Base-by-base conservation (phyloP, 2,329 filamentous ascomycete species). In the Sarocladium kiliense region DNA sequence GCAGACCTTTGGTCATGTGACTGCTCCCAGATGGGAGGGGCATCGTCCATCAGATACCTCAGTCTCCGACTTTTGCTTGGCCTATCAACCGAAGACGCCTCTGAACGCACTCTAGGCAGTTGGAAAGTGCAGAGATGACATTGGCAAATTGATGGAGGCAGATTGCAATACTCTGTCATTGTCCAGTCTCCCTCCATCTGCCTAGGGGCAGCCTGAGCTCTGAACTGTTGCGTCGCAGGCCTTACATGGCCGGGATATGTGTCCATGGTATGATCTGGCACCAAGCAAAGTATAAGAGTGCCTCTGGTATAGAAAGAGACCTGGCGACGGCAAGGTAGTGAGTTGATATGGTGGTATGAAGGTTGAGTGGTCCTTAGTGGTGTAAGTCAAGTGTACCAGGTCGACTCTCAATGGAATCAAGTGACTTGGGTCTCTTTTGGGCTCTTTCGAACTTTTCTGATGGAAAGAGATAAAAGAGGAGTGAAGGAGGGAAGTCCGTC, bases 401-500 rank as follows among this genome's bases (percentile, higher is more conserved):
- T 44, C 47, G 14, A 51, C n/a, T 3, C 30, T 21, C 9, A 23
- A 3, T 18, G 12, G 16, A 36, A 27, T 36, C 47, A 36, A 27
- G 25, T 36, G 30, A 34, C 10, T 36, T 51, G 26, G 23, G 21
- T n/a, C 25, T 11, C 3, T 21, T 34, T 3, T 18, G 25, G 26
- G 21, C 7, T 4, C 3, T 34, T 34, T 51, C 18, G 30, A 10
- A 21, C 30, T 25, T 25, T 51, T 21, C n/a, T 3, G n/a, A 23
- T 34, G 5, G 25, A 36, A 32, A 21, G 27, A 16, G 4, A 34
- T n/a, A 18, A 51, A 51, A 51, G 30, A 25, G 10, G 30, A 34
- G 21, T 51, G 47, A 51, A 51, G 47, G 47, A 51, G 47, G 47
- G 47, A 51, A 36, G 47, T 34, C 26, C 7, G 47, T 19, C 18